phyloP scores from a whole-genome alignment of 2,329 filamentous ascomycete genomes.

The Ceratocystis alfenasii region DNA sequence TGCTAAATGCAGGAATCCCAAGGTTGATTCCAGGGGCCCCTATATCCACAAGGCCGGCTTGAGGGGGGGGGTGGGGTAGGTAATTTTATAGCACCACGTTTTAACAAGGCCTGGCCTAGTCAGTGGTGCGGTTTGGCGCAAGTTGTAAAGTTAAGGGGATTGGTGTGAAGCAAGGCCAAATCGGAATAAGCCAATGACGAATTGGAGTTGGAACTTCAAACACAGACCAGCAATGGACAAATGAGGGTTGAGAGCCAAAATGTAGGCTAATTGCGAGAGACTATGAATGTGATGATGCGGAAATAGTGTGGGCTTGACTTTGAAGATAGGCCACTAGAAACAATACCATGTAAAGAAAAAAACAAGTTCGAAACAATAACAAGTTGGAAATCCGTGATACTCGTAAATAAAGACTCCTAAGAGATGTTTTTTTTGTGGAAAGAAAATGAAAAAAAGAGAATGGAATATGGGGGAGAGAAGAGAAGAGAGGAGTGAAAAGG shows the following conservation, averaged over 20 bases:
- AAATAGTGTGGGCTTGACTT: background rate
- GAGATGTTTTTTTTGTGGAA: slow-evolving; percentile 6
- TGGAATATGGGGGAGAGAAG: background rate
- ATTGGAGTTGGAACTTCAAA: slow-evolving; percentile 4
- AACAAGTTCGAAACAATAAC: slow-evolving; percentile 8
- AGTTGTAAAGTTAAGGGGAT: background rate
- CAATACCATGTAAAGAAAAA: slow-evolving; percentile 10
- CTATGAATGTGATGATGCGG: background rate
- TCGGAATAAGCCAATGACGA: slow-evolving; percentile 5
- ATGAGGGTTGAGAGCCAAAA: background rate
- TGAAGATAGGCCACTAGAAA: background rate
- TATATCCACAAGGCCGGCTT: slow-evolving; percentile 11
- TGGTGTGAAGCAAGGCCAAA: slow-evolving; percentile 12
- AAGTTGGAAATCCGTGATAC: slow-evolving; percentile 4
- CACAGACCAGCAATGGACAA: background rate
- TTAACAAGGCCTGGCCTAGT: background rate
- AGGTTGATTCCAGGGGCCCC: slow-evolving; percentile 14
- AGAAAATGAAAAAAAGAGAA: background rate
- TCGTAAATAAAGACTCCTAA: slow-evolving; percentile 8
- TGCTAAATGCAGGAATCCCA: slow-evolving; percentile 15
- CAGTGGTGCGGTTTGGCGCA: background rate
- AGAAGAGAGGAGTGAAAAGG: background rate
- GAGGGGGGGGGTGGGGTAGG: background rate
- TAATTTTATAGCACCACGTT: slow-evolving; percentile 14
- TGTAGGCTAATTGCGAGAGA: slow-evolving; percentile 2